Evolutionary conservation across 1,139 yeast genomes (phyloP), one percentile per base, ranked within the genome.

Genomic region (Pichia sp.): DNA sequence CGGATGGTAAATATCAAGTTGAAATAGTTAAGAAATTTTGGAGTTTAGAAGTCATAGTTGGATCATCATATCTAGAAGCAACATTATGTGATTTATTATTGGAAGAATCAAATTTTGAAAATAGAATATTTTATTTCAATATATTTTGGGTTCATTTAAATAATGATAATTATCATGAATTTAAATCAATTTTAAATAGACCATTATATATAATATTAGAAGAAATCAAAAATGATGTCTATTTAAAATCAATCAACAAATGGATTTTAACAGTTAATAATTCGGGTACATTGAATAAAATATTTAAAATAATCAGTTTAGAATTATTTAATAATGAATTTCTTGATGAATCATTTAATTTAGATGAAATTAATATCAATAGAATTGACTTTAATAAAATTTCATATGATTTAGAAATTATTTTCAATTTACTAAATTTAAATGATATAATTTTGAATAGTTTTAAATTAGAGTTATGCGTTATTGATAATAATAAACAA

Each of bases 171-270:
- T 18, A 18, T 51, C 38, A 38, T 34, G 63, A 67, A 11, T 57
- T 66, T 18, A 76, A 74, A 10, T 70, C 69, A 48, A 67, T 89
- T 7, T 65, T 88, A 28, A 69, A 74, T 10, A 71, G 83, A 50
- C 92, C 95, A 0, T 65, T 88, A n/a, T 80, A 82, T 52, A 60
- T 87, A 5, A 67, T 87, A 10, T 61, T 87, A 26, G 96, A 88
- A 60, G 85, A 79, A 44, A 61, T 86, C 27, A 61, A 66, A 34
- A 68, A 74, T 44, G 68, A 69, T 18, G 70, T 74, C 31, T 68
- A 71, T 45, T 67, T 69, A 34, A 61, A 76, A 5, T 67, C 74
- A n/a, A 77, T 81, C 1, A 64, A 72, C 6, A 75, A 77, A 48
- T 86, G 92, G 79, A 66, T 86, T 1, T 66, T 71, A 34, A 69